These are phyloP conservation scores for Spergularia azorica DNA, from an alignment of 179 eudicot species.

Conservation along the genomic window DNA sequence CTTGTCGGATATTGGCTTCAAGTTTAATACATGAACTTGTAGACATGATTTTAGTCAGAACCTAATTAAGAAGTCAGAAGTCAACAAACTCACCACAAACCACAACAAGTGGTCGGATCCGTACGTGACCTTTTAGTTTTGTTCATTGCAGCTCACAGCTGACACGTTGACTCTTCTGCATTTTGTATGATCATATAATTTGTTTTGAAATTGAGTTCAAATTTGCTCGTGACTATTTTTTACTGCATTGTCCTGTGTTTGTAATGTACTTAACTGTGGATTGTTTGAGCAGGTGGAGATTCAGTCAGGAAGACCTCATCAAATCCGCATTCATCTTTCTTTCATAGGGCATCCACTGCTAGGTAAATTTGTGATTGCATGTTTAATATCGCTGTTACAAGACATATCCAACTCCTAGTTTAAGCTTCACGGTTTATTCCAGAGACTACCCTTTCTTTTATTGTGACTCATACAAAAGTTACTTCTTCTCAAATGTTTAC, in stretches of 20 bases:
- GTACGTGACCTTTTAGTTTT: background rate
- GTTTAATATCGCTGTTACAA: background rate
- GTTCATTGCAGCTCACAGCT: conserved; percentile 5
- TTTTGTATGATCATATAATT: background rate
- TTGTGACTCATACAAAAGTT: too few species aligned
- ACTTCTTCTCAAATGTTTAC: too few species aligned
- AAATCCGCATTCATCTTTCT: conserved; percentile 97
- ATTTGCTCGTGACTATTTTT: background rate
- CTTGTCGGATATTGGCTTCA: background rate
- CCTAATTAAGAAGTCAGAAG: background rate
- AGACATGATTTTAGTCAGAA: background rate
- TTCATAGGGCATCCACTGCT: conserved; percentile 82
- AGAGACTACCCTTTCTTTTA: background rate
- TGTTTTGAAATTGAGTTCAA: conserved; percentile 14
- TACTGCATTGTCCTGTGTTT: background rate
- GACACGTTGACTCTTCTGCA: conserved; percentile 3
- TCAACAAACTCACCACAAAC: background rate
- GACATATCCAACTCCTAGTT: background rate
- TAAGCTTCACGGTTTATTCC: background rate
- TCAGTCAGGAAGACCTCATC: conserved; percentile 99
- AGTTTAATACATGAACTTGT: background rate
- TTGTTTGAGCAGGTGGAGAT: conserved; percentile 70
- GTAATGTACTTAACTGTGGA: conserved; percentile 1
- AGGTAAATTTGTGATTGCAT: conserved; percentile 41
- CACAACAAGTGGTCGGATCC: too few species aligned